A percentile compares a stretch with the other conserved stretches of the same genome.
Conservation (phyloP, 306 rosid species). For the Vigna reflexopilosa region DNA sequence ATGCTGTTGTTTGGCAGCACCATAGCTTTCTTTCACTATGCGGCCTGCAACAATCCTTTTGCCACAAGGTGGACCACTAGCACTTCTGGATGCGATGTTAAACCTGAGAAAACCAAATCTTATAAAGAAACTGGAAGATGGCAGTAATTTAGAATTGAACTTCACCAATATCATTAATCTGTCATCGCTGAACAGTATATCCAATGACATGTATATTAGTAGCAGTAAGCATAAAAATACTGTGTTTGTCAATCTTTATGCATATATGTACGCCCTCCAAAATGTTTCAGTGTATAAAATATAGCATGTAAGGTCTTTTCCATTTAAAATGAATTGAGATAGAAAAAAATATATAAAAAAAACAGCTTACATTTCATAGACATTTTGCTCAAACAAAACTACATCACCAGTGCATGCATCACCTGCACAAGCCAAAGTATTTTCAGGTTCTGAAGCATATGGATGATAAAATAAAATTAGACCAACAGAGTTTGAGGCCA, state of each 20-base stretch:
- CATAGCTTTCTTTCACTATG: slow-evolving; percentile 91
- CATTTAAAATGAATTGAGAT: slow-evolving; percentile 18
- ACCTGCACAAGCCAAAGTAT: slow-evolving; percentile 60
- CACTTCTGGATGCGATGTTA: slow-evolving; percentile 76
- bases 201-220: slow-evolving; percentile 1
- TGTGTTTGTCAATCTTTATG: slow-evolving; percentile 16
- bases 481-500: slow-evolving; percentile 24
- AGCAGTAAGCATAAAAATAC: not conserved
- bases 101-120: slow-evolving; percentile 60
- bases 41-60: slow-evolving; percentile 84
- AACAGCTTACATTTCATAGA: slow-evolving; percentile 77
- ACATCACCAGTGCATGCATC: slow-evolving; percentile 94
- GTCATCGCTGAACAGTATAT: not conserved
- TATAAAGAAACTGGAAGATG: slow-evolving; percentile 25
- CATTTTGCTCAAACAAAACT: slow-evolving; percentile 91
- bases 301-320: slow-evolving; percentile 13
- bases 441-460: slow-evolving; percentile 27
- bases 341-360: slow-evolving; percentile 5
- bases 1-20: slow-evolving; percentile 89
- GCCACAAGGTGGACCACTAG: slow-evolving; percentile 77
- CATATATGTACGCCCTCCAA: not conserved
- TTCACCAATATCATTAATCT: slow-evolving; percentile 21
- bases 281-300: not conserved
- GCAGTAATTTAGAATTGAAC: not conserved
- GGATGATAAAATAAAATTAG: not conserved